A percentile compares a stretch with the other conserved stretches of the same genome.
phyloP scores from a whole-genome alignment of 2,329 filamentous ascomycete genomes.

The Cercospora zeae-maydis region DNA sequence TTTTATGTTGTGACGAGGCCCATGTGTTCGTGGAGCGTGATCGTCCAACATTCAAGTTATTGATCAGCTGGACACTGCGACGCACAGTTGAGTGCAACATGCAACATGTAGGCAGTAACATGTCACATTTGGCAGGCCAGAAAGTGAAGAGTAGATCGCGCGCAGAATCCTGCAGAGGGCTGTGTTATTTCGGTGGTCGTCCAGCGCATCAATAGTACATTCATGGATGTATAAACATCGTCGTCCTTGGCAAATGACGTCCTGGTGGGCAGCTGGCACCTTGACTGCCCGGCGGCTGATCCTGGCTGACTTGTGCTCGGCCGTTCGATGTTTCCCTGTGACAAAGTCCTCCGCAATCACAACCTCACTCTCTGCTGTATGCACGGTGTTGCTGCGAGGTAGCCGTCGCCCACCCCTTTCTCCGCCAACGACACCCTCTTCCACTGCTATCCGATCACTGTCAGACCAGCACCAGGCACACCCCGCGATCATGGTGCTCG shows the following conservation, averaged over 20 bases:
- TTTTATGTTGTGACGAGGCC: not conserved
- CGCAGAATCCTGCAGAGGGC: not conserved
- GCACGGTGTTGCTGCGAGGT: not conserved
- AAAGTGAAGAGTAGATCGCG: not conserved
- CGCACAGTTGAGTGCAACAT: not conserved
- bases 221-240: not conserved
- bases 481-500: conserved; percentile 45
- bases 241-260: conserved; percentile 2
- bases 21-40: not conserved
- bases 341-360: not conserved
- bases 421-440: not conserved
- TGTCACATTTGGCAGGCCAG: not conserved
- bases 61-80: not conserved
- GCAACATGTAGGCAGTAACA: not conserved
- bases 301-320: not conserved
- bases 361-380: not conserved
- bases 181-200: not conserved
- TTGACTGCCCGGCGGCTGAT: not conserved
- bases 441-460: not conserved
- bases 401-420: not conserved
- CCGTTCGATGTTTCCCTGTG: conserved; percentile 1
- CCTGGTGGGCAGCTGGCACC: not conserved
- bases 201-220: not conserved
- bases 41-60: not conserved
- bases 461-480: not conserved